Percentiles rank a stretch among this genome's conserved stretches.
Conservation (phyloP, 176 grass and related monocot species). For the Triticum urartu region DNA sequence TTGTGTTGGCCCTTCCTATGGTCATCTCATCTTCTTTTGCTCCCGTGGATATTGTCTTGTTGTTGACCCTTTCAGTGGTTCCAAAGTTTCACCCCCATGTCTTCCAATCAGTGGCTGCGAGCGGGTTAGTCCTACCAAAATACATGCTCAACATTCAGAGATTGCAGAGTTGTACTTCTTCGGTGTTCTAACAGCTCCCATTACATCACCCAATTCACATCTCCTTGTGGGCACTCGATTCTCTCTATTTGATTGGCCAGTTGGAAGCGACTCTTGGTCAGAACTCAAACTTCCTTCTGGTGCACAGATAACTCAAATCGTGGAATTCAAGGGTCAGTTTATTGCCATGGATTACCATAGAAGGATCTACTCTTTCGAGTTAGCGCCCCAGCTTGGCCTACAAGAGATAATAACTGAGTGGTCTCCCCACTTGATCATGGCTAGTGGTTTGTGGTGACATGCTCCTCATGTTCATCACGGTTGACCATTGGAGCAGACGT, state of each 20-base stretch:
- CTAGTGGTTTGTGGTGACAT: conserved; percentile 28
- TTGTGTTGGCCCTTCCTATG: conserved; percentile 43
- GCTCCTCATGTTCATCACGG: conserved; percentile 35
- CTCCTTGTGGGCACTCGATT: conserved; percentile 21
- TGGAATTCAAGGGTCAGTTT: no score
- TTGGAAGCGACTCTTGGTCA: no score
- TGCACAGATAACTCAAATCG: no score
- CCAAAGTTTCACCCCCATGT: conserved; percentile 19
- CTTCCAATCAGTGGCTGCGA: not conserved
- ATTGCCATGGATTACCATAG: conserved; percentile 10
- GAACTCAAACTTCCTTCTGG: no score
- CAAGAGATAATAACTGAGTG: conserved; percentile 18
- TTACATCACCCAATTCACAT: conserved; percentile 35
- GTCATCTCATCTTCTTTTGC: conserved; percentile 36
- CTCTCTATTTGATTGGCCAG: no score
- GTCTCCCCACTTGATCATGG: not conserved
- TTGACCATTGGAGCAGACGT: not conserved
- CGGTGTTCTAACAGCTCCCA: conserved; percentile 38
- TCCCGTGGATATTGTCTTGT: not conserved
- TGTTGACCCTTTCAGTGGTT: conserved; percentile 46
- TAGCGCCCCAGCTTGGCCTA: conserved; percentile 17
- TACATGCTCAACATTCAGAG: no score
- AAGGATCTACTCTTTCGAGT: conserved; percentile 27
- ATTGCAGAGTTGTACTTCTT: no score
- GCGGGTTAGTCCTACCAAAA: no score